Conservation (phyloP, 2,329 filamentous ascomycete genomes). For the Madurella mycetomatis region DNA sequence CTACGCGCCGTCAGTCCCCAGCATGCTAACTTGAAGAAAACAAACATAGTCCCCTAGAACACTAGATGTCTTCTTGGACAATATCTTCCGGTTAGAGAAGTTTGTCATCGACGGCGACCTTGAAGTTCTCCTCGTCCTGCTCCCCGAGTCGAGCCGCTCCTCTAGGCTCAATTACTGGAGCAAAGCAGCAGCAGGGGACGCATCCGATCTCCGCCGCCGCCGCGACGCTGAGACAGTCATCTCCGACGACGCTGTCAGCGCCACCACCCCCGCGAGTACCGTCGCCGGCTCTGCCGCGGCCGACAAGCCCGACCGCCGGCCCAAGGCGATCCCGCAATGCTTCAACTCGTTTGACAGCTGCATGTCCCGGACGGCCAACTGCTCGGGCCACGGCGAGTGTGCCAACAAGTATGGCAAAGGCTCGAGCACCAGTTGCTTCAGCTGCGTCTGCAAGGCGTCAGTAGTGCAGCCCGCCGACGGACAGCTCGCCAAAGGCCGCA, state of each 20-base stretch:
- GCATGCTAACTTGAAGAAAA: not conserved
- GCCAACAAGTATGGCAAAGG: conserved; percentile 56
- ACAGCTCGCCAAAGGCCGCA: conserved; percentile 47
- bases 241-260: conserved; percentile 23
- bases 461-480: conserved; percentile 37
- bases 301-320: conserved; percentile 32
- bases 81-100: conserved; percentile 41
- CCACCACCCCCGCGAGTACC: conserved; percentile 15
- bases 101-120: conserved; percentile 47
- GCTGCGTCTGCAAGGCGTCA: conserved; percentile 68
- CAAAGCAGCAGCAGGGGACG: conserved; percentile 30
- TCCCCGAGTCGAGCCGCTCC: conserved; percentile 43
- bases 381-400: conserved; percentile 79
- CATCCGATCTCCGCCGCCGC: conserved; percentile 44
- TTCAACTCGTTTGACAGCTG: conserved; percentile 68
- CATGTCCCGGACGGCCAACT: conserved; percentile 65
- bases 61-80: conserved; percentile 41
- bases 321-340: conserved; percentile 60
- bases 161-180: conserved; percentile 39
- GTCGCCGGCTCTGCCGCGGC: conserved; percentile 14
- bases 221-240: conserved; percentile 45
- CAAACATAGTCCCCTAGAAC: conserved; percentile 36
- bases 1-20: not conserved
- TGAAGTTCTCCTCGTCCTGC: conserved; percentile 53
- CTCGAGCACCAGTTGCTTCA: conserved; percentile 61